Percentiles rank a stretch among this genome's conserved stretches.
phyloP scores from a whole-genome alignment of 2,329 filamentous ascomycete genomes.

The Trichoderma hamatum region DNA sequence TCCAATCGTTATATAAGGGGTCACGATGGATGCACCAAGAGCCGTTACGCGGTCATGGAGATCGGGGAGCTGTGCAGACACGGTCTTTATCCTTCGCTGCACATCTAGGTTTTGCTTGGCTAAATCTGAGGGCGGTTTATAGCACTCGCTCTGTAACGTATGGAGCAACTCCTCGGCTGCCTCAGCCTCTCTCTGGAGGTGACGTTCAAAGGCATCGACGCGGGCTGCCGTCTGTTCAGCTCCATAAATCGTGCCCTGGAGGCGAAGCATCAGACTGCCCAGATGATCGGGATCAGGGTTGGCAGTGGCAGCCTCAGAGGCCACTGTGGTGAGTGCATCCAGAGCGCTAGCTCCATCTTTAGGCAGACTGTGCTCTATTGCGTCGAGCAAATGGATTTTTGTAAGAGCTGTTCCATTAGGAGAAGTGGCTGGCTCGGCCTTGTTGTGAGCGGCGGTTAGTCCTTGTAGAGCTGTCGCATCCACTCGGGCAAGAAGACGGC shows the following conservation, averaged over 20 bases:
- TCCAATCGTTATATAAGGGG: constrained; percentile 55
- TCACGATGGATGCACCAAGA: constrained; percentile 40
- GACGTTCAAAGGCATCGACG: constrained; percentile 57
- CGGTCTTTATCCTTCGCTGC: constrained; percentile 69
- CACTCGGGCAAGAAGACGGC: constrained; percentile 57
- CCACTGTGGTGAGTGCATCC: constrained; percentile 58
- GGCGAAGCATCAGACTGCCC: constrained; percentile 55
- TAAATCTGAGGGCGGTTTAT: constrained; percentile 60
- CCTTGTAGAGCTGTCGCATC: constrained; percentile 63
- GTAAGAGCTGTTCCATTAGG: constrained; percentile 34
- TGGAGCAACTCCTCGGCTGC: constrained; percentile 45
- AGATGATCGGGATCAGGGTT: constrained; percentile 54
- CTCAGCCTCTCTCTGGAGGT: constrained; percentile 56
- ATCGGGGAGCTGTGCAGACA: constrained; percentile 68
- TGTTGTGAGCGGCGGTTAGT: constrained; percentile 39
- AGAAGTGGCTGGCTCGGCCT: constrained; percentile 31
- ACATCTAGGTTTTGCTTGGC: constrained; percentile 74
- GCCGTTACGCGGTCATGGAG: constrained; percentile 53
- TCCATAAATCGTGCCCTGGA: constrained; percentile 58
- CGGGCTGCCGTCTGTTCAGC: constrained; percentile 60
- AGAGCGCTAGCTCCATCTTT: constrained; percentile 59
- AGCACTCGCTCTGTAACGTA: constrained; percentile 50
- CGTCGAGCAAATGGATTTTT: constrained; percentile 51
- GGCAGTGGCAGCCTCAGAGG: constrained; percentile 54
- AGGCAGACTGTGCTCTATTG: constrained; percentile 58